Evolutionary conservation across 2,329 filamentous ascomycete species (phyloP), one percentile per base, ranked within the genome.

Genomic region (Fusarium metavorans): DNA sequence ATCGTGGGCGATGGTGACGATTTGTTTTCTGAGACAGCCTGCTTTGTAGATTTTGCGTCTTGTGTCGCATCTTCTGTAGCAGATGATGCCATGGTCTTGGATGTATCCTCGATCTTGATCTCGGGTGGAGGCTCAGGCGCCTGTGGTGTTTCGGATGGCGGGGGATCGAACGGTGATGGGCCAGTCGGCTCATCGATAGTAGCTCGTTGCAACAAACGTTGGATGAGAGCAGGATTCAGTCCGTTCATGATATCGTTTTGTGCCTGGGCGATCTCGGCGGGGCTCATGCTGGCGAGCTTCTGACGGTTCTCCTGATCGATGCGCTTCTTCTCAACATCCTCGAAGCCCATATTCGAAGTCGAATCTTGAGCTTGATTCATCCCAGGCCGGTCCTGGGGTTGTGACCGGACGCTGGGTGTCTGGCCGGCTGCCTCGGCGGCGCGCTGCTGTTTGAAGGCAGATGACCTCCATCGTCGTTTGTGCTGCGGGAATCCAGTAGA

Each of bases 251-350:
- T 85, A 75, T 98, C 96, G 68, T 91, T 87, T 50, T 93, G 90
- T 70, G 97, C 95, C 76, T 92, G 87, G 71, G 93, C 91, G 68
- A 98, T 97, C 82, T 98, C 94, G 41, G 91, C 89, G 0, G 90
- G 85, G 2, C 93, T 93, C 97, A 99, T 98, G 30, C 87, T 86
- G 16, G 91, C 92, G 56, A 99, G 82, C 70, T 89, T 90, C 67
- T 91, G 88, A 52, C 85, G 90, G 79, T 98, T 99, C 81, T 98
- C 95, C 75, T 91, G 88, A 78, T 96, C 93, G 81, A 99, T 98
- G 6, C 88, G 87, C 72, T 85, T 85, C 78, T 90, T 91, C 79
- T 98, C 95, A 50, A 88, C 86, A 13, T 87, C 82, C 48, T 86
- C 85, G 43, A 83, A 80, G 39, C 72, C 78, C 5, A 14, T 70